Percentiles rank a stretch among this genome's conserved stretches.
phyloP scores from a whole-genome alignment of 768 basidiomycete genomes.

The Kwoniella sp. region DNA sequence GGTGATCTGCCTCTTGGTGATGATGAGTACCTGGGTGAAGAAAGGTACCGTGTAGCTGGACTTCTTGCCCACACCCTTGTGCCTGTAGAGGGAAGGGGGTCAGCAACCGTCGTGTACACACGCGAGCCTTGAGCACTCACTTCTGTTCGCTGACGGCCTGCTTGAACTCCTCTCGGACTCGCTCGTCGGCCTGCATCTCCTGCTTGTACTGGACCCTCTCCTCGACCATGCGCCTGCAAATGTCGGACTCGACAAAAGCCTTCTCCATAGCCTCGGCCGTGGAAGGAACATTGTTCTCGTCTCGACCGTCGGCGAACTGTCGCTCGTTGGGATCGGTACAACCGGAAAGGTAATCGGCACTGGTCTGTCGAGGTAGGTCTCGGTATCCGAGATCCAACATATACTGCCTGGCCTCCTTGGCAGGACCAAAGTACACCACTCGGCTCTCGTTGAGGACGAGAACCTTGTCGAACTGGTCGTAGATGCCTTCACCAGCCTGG shows the following conservation, averaged over 20 bases:
- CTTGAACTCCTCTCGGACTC: slow-evolving; percentile 66
- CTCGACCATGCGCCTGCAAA: slow-evolving; percentile 53
- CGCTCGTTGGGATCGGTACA: slow-evolving; percentile 54
- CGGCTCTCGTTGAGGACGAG: slow-evolving; percentile 70
- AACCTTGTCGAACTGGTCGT: slow-evolving; percentile 71
- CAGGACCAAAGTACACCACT: slow-evolving; percentile 71
- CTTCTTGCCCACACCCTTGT: slow-evolving; percentile 64
- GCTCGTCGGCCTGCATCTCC: slow-evolving; percentile 56
- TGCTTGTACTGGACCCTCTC: slow-evolving; percentile 63
- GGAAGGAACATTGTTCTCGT: slow-evolving; percentile 60
- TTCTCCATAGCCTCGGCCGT: slow-evolving; percentile 65
- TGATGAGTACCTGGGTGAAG: slow-evolving; percentile 64
- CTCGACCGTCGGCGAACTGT: slow-evolving; percentile 67
- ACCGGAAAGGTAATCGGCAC: slow-evolving; percentile 73
- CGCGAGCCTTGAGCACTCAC: slow-evolving; percentile 2
- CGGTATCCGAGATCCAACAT: slow-evolving; percentile 69
- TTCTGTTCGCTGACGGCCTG: slow-evolving; percentile 74
- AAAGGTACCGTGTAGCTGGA: slow-evolving; percentile 81
- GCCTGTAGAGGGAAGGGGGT: slow-evolving; percentile 40
- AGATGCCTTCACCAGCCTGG: slow-evolving; percentile 67
- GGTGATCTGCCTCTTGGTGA: slow-evolving; percentile 70
- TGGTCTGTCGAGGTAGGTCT: slow-evolving; percentile 73
- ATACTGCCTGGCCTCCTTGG: slow-evolving; percentile 62
- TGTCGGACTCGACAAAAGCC: slow-evolving; percentile 58
- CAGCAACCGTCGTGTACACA: background rate